These are phyloP conservation scores for Kuraishia capsulata DNA, from an alignment of 805 yeast species.

Conservation along the genomic window DNA sequence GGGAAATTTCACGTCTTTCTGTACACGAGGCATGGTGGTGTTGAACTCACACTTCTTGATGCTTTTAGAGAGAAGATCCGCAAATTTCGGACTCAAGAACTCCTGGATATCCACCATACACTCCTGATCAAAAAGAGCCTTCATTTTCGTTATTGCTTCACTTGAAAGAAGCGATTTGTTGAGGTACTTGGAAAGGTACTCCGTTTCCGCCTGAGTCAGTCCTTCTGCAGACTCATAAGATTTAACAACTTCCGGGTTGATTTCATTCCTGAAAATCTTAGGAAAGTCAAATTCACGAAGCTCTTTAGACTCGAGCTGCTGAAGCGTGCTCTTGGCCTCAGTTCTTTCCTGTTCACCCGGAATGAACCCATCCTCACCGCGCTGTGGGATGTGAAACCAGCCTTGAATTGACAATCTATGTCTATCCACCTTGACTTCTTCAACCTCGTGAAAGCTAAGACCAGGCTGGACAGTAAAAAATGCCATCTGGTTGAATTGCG, in stretches of 20 bases:
- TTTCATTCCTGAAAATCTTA: constrained; percentile 29
- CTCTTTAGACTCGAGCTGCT: constrained; percentile 68
- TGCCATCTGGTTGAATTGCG: constrained; percentile 94
- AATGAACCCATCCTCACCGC: constrained; percentile 78
- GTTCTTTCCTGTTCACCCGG: constrained; percentile 77
- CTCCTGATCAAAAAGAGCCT: constrained; percentile 48
- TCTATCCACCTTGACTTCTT: constrained; percentile 87
- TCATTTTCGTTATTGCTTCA: constrained; percentile 31
- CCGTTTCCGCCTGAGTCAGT: constrained; percentile 31
- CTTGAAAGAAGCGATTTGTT: constrained; percentile 40
- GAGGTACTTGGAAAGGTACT: constrained; percentile 44
- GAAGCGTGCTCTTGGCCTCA: constrained; percentile 67
- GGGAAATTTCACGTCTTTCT: constrained; percentile 51
- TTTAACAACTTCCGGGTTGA: constrained; percentile 12
- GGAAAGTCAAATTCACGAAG: constrained; percentile 80
- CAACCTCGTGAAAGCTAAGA: constrained; percentile 93
- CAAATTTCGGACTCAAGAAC: constrained; percentile 50
- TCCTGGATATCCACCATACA: constrained; percentile 61
- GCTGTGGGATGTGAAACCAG: constrained; percentile 97
- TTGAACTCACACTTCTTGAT: constrained; percentile 56
- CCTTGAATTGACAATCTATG: constrained; percentile 93
- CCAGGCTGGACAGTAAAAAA: constrained; percentile 97
- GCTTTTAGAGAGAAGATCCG: constrained; percentile 32
- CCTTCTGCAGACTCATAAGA: constrained; percentile 15
- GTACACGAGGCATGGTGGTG: constrained; percentile 44